A percentile compares a stretch with the other conserved stretches of the same genome.
phyloP scores from a whole-genome alignment of 495 filamentous ascomycete genomes.

The Hypoxylon intermedium region DNA sequence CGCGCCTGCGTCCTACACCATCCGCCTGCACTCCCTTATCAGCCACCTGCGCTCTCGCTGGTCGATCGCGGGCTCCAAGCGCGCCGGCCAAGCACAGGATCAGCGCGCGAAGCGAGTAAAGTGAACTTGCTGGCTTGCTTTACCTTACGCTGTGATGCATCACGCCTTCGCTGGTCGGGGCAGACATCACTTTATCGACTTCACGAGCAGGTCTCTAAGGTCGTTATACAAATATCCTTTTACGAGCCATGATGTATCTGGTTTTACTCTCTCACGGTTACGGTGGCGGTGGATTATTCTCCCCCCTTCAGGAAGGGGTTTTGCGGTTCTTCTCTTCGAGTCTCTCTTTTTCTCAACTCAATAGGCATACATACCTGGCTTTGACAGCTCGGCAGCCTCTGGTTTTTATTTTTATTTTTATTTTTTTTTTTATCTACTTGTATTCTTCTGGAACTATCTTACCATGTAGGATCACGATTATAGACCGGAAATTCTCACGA shows the following conservation, averaged over 20 bases:
- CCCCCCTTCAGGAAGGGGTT: not conserved
- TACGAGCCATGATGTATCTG: not conserved
- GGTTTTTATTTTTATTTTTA: not conserved
- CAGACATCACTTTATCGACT: no score
- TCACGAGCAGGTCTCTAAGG: no score
- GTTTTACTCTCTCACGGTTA: not conserved
- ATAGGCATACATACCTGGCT: not conserved
- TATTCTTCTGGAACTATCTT: constrained; percentile 1
- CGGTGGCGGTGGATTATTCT: not conserved
- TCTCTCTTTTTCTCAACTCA: constrained; percentile 7
- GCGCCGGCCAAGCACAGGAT: constrained; percentile 12
- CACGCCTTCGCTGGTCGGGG: not conserved
- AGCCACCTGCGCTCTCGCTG: constrained; percentile 7
- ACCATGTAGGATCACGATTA: constrained; percentile 8
- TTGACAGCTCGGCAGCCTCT: constrained; percentile 5
- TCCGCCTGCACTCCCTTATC: constrained; percentile 23
- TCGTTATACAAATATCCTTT: not conserved
- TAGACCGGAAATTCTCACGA: constrained; percentile 28
- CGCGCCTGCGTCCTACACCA: constrained; percentile 19
- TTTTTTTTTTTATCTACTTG: not conserved
- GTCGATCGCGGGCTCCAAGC: constrained; percentile 11
- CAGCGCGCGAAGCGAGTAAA: constrained; percentile 22
- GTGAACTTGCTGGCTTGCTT: constrained; percentile 16
- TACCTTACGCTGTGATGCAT: not conserved
- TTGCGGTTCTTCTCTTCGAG: constrained; percentile 7